A percentile compares a stretch with the other conserved stretches of the same genome.
Evolutionary conservation across 2,329 filamentous ascomycete genomes (phyloP).

Genomic region (Cladophialophora bantiana): DNA sequence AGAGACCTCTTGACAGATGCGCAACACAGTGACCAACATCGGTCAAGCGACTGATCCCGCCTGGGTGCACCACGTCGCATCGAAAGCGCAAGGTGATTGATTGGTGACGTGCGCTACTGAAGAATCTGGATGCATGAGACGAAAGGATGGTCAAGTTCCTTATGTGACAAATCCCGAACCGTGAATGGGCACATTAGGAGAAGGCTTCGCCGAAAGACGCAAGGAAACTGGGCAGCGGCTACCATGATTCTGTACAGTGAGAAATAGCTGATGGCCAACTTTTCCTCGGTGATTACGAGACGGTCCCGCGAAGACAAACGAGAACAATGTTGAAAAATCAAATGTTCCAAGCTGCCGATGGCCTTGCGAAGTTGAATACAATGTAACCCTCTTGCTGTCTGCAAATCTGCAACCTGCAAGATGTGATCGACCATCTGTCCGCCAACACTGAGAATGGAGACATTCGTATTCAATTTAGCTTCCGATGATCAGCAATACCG

Average conservation of each 20-base stretch:
- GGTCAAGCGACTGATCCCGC: background rate
- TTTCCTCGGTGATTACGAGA: too few relatives aligned
- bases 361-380: background rate
- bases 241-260: background rate
- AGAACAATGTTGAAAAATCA: background rate
- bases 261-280: background rate
- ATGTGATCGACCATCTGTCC: too few relatives aligned
- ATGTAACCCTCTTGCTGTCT: too few relatives aligned
- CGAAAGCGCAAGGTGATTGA: background rate
- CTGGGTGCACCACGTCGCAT: background rate
- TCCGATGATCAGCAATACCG: too few relatives aligned
- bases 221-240: background rate
- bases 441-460: too few relatives aligned
- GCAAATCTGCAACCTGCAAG: too few relatives aligned
- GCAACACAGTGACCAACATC: background rate
- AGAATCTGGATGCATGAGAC: background rate
- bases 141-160: background rate
- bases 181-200: background rate
- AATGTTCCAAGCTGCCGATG: background rate
- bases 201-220: background rate
- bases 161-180: background rate
- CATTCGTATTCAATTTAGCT: too few relatives aligned
- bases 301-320: background rate
- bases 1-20: slow-evolving; percentile 4
- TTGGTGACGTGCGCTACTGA: background rate